Evolutionary conservation across 768 basidiomycete species (phyloP), one percentile per base, ranked within the genome.

Genomic region (Tulasnella sp.): DNA sequence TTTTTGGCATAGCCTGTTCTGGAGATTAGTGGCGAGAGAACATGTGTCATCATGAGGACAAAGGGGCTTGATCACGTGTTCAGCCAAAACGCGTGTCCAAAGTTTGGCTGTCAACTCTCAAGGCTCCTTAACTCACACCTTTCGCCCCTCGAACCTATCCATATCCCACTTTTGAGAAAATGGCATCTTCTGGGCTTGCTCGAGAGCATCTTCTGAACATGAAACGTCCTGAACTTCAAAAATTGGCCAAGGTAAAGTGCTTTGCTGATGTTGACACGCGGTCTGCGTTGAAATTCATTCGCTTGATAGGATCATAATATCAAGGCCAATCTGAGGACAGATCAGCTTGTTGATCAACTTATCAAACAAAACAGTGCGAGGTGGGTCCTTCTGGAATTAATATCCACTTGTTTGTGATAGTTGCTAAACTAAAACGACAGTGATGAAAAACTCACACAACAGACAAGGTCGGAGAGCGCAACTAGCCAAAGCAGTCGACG

Each of bases 321-420:
- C 27, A 53, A 53, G 31, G 51, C 51, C 16, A 53, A 53, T 37
- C 43, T 53, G 12, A 25, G 43, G 31, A 53, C 51, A 8, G 51
- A 53, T 27, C 40, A 43, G 37, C 51, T 53, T 33, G 51, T 53
- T 5, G 51, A 53, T 12, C 32, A 35, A 45, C 41, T 53, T 33
- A 20, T 27, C 9, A 53, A 53, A 34, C 28, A 43, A 35, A 20
- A 44, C 25, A 24, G 22, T 4, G 27, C 25, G 4, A 20, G 28
- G 51, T 53, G 41, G 35, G 43, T 25, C 3, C 2, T 3, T 12
- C 16, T 7, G 20, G 3, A 13, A 29, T 52, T 44, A 20, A 29
- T 7, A 12, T 9, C 29, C 31, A 40, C 8, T 22, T 32, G 4
- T 48, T 12, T 7, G 5, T 10, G 5, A 16, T 9, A 34, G 16